Percentiles rank a stretch among this genome's conserved stretches.
Evolutionary conservation across 2,329 filamentous ascomycete genomes (phyloP).

Genomic region (Colletotrichum australisinense): DNA sequence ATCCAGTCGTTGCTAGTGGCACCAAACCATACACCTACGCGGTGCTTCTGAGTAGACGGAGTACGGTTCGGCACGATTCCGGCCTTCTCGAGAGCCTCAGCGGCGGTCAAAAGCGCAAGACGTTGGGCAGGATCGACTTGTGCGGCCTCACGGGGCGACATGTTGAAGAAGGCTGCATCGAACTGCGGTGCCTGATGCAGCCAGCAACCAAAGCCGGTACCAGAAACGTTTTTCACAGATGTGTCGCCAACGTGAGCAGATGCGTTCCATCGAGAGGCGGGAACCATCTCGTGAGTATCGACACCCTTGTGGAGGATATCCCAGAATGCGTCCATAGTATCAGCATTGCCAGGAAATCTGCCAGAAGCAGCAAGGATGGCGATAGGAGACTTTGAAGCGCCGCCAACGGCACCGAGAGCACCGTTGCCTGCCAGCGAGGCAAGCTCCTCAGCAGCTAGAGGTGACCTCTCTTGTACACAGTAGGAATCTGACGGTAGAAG

Average conservation of each 20-base stretch:
- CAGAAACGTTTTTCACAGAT: slow-evolving; percentile 2
- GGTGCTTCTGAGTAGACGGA: slow-evolving; percentile 67
- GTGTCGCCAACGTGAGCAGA: slow-evolving; percentile 6
- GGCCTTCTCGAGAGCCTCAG: slow-evolving; percentile 83
- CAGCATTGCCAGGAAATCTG: slow-evolving; percentile 52
- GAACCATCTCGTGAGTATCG: slow-evolving; percentile 38
- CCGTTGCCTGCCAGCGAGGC: background rate
- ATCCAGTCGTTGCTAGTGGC: slow-evolving; percentile 82
- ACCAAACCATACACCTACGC: slow-evolving; percentile 80
- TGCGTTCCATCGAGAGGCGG: slow-evolving; percentile 17
- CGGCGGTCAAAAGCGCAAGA: slow-evolving; percentile 77
- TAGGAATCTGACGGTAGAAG: background rate
- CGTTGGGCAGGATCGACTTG: slow-evolving; percentile 83
- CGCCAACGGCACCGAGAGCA: background rate
- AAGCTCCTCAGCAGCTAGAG: background rate
- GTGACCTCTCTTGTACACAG: background rate
- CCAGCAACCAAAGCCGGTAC: slow-evolving; percentile 50
- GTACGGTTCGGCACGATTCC: slow-evolving; percentile 76
- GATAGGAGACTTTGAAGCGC: slow-evolving; percentile 33
- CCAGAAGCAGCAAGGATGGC: slow-evolving; percentile 55
- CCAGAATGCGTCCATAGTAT: slow-evolving; percentile 50
- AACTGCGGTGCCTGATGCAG: slow-evolving; percentile 74
- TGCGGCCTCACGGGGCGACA: slow-evolving; percentile 74
- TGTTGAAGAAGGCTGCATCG: slow-evolving; percentile 78
- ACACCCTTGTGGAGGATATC: slow-evolving; percentile 40